Conservation (phyloP, 73 alveolate genomes). For the Diophrys appendiculata region DNA sequence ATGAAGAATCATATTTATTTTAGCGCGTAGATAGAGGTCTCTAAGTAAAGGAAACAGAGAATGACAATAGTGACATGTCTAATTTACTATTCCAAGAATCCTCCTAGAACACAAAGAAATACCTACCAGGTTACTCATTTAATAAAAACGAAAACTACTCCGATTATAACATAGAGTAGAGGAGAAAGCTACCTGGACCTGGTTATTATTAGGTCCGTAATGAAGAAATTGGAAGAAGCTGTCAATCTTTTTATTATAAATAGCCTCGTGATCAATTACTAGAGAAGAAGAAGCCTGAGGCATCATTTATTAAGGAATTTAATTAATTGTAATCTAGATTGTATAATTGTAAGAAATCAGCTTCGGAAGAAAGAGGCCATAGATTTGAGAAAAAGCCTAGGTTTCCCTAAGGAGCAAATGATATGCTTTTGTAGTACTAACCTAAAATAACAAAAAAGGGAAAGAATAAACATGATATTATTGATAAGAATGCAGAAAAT, state of each 20-base stretch:
- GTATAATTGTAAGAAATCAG: neutral
- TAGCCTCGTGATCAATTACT: neutral
- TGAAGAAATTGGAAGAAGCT: neutral
- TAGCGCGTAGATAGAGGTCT: neutral
- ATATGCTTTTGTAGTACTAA: neutral
- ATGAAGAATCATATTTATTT: neutral
- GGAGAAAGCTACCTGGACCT: neutral
- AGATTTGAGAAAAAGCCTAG: neutral
- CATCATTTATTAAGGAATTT: neutral
- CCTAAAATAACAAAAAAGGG: neutral
- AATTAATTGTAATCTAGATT: too few species aligned
- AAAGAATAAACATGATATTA: neutral
- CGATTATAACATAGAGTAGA: neutral
- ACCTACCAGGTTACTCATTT: neutral
- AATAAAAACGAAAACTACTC: neutral
- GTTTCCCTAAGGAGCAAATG: neutral
- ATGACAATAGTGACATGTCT: neutral
- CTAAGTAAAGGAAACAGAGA: neutral
- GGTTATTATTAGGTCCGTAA: neutral
- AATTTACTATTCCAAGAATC: neutral
- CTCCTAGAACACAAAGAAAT: neutral
- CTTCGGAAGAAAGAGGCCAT: neutral
- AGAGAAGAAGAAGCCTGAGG: neutral
- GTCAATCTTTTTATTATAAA: neutral
- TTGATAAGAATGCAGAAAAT: too few species aligned